Conservation (phyloP, 2,329 filamentous ascomycete species). For the Aspergillus nomiae region DNA sequence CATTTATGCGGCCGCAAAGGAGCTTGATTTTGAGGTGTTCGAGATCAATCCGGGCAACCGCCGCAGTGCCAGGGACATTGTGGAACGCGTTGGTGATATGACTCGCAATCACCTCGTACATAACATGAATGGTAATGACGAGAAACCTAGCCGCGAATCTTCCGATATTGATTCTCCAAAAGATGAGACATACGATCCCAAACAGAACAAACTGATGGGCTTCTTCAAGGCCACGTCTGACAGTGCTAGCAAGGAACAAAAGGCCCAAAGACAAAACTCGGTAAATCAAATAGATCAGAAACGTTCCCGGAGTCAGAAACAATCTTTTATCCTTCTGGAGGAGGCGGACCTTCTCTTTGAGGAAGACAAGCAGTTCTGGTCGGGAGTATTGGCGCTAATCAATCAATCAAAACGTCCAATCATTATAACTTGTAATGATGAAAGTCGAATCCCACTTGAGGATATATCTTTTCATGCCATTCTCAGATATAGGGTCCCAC, state of each 20-base stretch:
- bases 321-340: constrained; percentile 91
- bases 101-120: constrained; percentile 90
- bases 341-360: constrained; percentile 94
- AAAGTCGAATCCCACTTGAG: constrained; percentile 74
- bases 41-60: constrained; percentile 87
- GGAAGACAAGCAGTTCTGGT: constrained; percentile 95
- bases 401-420: constrained; percentile 86
- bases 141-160: constrained; percentile 15
- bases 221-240: constrained; percentile 70
- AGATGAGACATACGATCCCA: constrained; percentile 64
- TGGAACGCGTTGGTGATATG: constrained; percentile 96
- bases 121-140: constrained; percentile 39
- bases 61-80: constrained; percentile 82
- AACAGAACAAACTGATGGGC: constrained; percentile 75
- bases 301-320: constrained; percentile 65
- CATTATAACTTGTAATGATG: constrained; percentile 93
- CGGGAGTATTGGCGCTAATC: constrained; percentile 75
- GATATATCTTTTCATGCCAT: constrained; percentile 81
- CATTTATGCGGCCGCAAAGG: constrained; percentile 87
- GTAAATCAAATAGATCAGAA: constrained; percentile 36
- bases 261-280: constrained; percentile 22
- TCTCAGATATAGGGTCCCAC: constrained; percentile 71
- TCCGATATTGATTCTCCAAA: constrained; percentile 49
- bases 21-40: constrained; percentile 90
- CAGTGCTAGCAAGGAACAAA: constrained; percentile 28